These are phyloP conservation scores for Termitomyces sp. DNA, from an alignment of 768 basidiomycete genomes.

Conservation along the genomic window DNA sequence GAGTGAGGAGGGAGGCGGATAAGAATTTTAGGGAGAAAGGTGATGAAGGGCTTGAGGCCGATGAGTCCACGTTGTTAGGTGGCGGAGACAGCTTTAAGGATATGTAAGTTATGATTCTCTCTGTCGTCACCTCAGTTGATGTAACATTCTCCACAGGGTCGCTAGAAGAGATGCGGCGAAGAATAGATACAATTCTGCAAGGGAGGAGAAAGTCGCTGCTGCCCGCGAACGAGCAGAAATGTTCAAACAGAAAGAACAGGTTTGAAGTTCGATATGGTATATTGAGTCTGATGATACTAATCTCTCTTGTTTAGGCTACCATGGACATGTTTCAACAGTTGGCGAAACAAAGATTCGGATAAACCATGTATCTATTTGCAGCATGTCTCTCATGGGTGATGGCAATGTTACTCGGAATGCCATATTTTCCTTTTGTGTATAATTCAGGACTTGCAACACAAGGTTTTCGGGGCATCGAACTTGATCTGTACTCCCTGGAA, in stretches of 20 bases:
- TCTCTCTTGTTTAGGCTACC: slow-evolving; percentile 44
- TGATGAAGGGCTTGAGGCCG: slow-evolving; percentile 70
- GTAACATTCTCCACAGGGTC: slow-evolving; percentile 40
- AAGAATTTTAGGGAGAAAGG: slow-evolving; percentile 70
- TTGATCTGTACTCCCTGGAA: not conserved
- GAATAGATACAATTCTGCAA: slow-evolving; percentile 40
- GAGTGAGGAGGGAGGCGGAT: slow-evolving; percentile 66
- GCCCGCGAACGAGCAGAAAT: slow-evolving; percentile 58
- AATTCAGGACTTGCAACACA: not conserved
- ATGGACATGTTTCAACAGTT: slow-evolving; percentile 97
- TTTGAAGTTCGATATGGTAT: slow-evolving; percentile 4
- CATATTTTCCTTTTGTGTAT: not conserved
- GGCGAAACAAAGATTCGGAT: slow-evolving; percentile 25
- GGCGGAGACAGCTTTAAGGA: slow-evolving; percentile 80
- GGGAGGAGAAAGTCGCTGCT: slow-evolving; percentile 45
- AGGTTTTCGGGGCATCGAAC: too few relatives aligned
- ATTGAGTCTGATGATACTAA: not conserved
- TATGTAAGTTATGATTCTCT: slow-evolving; percentile 41
- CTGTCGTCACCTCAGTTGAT: not conserved
- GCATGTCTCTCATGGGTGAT: too few relatives aligned
- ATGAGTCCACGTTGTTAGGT: slow-evolving; percentile 77
- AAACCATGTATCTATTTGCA: not conserved
- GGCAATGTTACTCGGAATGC: too few relatives aligned
- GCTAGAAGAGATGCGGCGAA: slow-evolving; percentile 72
- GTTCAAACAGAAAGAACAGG: slow-evolving; percentile 74